Evolutionary conservation across 306 rosid genomes (phyloP).

Genomic region (Cucumis melo): DNA sequence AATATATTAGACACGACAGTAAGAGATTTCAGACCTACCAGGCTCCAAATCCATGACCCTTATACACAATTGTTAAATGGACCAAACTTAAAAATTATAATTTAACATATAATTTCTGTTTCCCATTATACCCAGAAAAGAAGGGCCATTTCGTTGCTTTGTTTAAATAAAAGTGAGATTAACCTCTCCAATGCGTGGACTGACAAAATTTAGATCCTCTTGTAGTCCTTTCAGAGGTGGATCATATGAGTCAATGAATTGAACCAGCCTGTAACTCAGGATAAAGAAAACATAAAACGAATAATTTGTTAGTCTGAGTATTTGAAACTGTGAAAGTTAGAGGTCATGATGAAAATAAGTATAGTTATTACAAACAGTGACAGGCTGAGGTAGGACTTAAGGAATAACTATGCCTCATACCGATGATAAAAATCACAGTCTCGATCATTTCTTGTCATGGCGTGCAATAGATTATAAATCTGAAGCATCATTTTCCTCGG

Average conservation of each 20-base stretch:
- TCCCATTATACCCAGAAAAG: not conserved
- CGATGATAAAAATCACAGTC: conserved; percentile 99
- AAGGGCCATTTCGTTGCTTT: not conserved
- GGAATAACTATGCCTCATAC: conserved; percentile 29
- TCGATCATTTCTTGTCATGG: conserved; percentile 73
- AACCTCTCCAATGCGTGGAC: conserved; percentile 99
- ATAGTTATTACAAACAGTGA: not conserved
- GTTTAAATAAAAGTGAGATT: conserved; percentile 16
- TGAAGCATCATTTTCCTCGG: conserved; percentile 99
- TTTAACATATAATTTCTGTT: not conserved
- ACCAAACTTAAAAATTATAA: not conserved
- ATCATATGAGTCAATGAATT: conserved; percentile 84
- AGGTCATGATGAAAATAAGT: not conserved
- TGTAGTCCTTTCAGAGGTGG: conserved; percentile 93
- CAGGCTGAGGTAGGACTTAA: conserved; percentile 2
- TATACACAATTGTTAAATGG: not conserved
- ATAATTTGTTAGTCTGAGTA: not conserved
- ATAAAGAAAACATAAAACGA: not conserved
- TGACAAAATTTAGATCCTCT: conserved; percentile 92
- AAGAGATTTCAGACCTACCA: not conserved
- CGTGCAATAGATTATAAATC: conserved; percentile 76
- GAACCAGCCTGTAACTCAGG: conserved; percentile 61
- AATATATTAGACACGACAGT: not conserved
- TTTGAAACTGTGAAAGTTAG: not conserved
- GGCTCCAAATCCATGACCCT: not conserved